Conservation (phyloP, 2,329 filamentous ascomycete species). For the Xylaria sp. region DNA sequence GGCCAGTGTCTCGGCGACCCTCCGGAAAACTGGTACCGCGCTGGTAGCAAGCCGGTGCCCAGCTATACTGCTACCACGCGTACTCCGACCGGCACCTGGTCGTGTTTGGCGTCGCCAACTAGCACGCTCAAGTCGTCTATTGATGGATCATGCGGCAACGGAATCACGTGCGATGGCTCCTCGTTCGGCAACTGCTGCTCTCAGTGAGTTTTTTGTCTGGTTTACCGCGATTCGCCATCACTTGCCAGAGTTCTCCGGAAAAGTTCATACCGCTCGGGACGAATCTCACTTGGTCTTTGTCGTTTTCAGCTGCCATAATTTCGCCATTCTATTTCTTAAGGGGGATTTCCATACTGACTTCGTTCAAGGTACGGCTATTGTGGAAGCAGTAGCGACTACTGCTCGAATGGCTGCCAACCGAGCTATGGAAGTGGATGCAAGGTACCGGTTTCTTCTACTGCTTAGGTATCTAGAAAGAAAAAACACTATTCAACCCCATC, state of each 20-base stretch:
- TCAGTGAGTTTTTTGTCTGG: conserved; percentile 21
- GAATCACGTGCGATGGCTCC: conserved; percentile 29
- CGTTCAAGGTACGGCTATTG: conserved; percentile 32
- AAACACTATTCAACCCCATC: not conserved
- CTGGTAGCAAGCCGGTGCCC: conserved; percentile 26
- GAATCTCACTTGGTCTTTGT: not conserved
- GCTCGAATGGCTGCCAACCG: conserved; percentile 36
- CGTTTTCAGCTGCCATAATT: not conserved
- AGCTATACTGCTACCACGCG: conserved; percentile 27
- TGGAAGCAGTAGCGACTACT: conserved; percentile 38
- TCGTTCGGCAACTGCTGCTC: conserved; percentile 31
- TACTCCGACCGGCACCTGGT: conserved; percentile 28
- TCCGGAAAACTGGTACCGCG: conserved; percentile 48
- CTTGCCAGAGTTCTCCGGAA: not conserved
- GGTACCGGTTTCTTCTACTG: conserved; percentile 19
- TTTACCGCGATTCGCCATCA: not conserved
- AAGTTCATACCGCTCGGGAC: not conserved
- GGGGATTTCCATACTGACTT: conserved; percentile 14
- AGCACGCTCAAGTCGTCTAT: conserved; percentile 22
- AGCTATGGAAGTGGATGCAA: conserved; percentile 31
- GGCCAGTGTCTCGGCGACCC: conserved; percentile 52
- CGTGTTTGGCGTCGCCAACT: conserved; percentile 25
- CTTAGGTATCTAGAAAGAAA: not conserved
- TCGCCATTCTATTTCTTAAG: not conserved
- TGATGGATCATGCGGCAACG: conserved; percentile 28